Percentiles rank a stretch among this genome's conserved stretches.
Conservation (phyloP, 2,329 filamentous ascomycete species). For the Madurella mycetomatis region DNA sequence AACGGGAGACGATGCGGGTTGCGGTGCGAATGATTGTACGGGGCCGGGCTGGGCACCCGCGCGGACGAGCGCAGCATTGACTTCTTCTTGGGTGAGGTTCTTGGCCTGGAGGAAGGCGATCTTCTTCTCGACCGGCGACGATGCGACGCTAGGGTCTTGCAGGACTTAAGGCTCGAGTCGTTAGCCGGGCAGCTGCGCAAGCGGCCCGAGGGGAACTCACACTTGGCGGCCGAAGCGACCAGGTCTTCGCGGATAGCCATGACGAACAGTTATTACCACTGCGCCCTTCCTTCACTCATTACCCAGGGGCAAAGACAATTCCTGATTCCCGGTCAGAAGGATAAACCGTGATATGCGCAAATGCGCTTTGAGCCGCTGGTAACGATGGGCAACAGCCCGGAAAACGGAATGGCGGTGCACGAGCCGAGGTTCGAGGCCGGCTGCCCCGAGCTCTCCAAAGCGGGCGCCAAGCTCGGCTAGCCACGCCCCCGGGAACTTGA, state of each 20-base stretch:
- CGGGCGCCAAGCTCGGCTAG: constrained; percentile 9
- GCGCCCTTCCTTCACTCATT: not conserved
- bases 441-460: constrained; percentile 8
- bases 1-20: constrained; percentile 24
- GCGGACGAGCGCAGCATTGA: constrained; percentile 76
- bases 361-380: constrained; percentile 6
- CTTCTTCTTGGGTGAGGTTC: constrained; percentile 94
- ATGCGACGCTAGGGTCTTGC: constrained; percentile 86
- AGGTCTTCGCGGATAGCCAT: constrained; percentile 94
- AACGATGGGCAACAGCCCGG: constrained; percentile 18
- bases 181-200: constrained; percentile 1
- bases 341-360: not conserved
- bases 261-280: constrained; percentile 23
- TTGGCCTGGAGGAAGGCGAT: constrained; percentile 93
- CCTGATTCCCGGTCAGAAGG: not conserved
- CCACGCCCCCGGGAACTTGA: constrained; percentile 10
- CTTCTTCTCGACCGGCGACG: constrained; percentile 86
- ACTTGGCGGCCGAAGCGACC: constrained; percentile 63
- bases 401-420: constrained; percentile 24
- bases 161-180: constrained; percentile 57
- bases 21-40: constrained; percentile 37
- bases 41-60: constrained; percentile 46
- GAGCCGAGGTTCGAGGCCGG: constrained; percentile 24
- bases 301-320: not conserved
- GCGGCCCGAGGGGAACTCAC: constrained; percentile 16